Evolutionary conservation across 2,329 filamentous ascomycete species (phyloP), one percentile per base, ranked within the genome.

Genomic region (Curvularia hawaiiensis): DNA sequence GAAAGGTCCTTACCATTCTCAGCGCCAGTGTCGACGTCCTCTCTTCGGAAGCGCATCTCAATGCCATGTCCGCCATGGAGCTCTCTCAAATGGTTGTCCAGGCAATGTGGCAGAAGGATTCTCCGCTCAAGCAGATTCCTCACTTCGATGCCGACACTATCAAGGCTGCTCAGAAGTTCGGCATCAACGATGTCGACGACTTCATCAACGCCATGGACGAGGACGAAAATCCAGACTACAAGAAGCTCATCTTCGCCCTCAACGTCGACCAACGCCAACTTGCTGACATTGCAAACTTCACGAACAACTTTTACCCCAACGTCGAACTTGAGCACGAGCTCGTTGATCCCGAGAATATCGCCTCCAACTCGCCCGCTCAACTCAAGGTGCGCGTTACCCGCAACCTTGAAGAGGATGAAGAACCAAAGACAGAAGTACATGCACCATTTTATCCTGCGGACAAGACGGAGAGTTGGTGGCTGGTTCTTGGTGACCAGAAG

Each of bases 151-250:
- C 89, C 38, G 89, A 94, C 60, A 89, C 90, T 50, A 88, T 98
- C 66, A 90, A 94, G 77, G 90, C 87, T 63, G 92, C 91, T 44
- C 90, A 90, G 71, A 88, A 90, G 56, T 90, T 88, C 73, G 89
- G 85, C 62, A 90, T 99, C 80, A 93, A 92, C 69, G 94, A 98
- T 69, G 89, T 99, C 64, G 94, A 96, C 70, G 93, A 97, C 73
- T 98, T 99, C 80, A 97, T 98, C 90, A 94, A 98, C 67, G 90
- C 92, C 62, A 99, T 99, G 94, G 95, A 97, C 74, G 93, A 94
- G 2, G 89, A 92, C 1, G 94, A 97, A 77, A 97, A 97, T 75
- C 81, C 90, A 40, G 84, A 96, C 62, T 94, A 97, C 75, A 84
- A 84, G 46, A 83, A 85, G 31, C 83, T 99, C 31, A 84, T 98